Evolutionary conservation across 768 basidiomycete species (phyloP).

Genomic region (Boletus patriciae): DNA sequence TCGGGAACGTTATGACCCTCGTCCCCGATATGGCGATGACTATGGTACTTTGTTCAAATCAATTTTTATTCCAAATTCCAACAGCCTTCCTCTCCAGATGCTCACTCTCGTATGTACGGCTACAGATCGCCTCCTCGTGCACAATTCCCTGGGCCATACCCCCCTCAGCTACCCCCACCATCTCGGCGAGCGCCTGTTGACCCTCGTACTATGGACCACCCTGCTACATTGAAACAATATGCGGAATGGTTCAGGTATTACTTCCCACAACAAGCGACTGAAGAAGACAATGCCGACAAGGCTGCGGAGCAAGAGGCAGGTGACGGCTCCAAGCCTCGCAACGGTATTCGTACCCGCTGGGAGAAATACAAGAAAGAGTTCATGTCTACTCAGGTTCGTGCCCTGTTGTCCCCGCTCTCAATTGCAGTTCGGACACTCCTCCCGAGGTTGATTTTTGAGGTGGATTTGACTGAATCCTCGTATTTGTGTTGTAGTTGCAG

Average conservation of each 20-base stretch:
- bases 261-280: slow-evolving; percentile 71
- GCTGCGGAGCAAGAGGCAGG: slow-evolving; percentile 81
- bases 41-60: slow-evolving; percentile 54
- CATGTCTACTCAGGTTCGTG: slow-evolving; percentile 79
- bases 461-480: slow-evolving; percentile 25
- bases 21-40: slow-evolving; percentile 80
- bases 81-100: slow-evolving; percentile 42
- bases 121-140: slow-evolving; percentile 66
- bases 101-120: slow-evolving; percentile 62
- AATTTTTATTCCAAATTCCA: background rate
- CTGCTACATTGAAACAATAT: slow-evolving; percentile 78
- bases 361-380: slow-evolving; percentile 96
- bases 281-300: slow-evolving; percentile 84
- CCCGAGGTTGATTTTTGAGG: slow-evolving; percentile 5
- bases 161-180: slow-evolving; percentile 43
- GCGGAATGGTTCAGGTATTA: slow-evolving; percentile 85
- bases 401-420: slow-evolving; percentile 16
- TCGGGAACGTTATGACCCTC: slow-evolving; percentile 78
- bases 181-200: slow-evolving; percentile 68
- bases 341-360: slow-evolving; percentile 81
- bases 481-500: slow-evolving; percentile 73
- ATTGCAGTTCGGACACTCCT: slow-evolving; percentile 14
- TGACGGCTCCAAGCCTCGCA: slow-evolving; percentile 78
- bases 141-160: slow-evolving; percentile 44
- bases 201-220: slow-evolving; percentile 80